Evolutionary conservation across 164 flowering plant species (phyloP), one percentile per base, ranked within the genome.

Genomic region (Brasenia schreberi): DNA sequence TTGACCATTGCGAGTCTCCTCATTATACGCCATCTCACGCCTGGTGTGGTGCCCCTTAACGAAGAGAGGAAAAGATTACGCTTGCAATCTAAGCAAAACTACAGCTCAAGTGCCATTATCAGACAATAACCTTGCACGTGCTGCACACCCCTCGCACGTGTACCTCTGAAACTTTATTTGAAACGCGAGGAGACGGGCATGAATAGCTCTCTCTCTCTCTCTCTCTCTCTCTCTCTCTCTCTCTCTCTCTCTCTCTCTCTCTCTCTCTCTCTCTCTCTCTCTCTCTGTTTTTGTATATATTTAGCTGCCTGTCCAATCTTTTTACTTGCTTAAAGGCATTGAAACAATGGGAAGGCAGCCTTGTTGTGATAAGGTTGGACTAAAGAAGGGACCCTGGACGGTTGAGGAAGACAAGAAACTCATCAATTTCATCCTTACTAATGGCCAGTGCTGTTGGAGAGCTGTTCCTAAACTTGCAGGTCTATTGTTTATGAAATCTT

Each of bases 381-480:
- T 86, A 75, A 84, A 84, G 84, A 85, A 86, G 69, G 91, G 91
- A 49, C 91, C 91, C 65, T 86, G 91, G 88, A 84, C 91, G 0
- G 81, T 83, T 42, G 90, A 86, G 18, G 87, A 86, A 61, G 90
- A 86, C 72, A 81, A 75, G 82, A 86, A 82, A 75, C 87, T 84
- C 71, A 83, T 86, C 76, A 84, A 75, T 75, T 86, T 86, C 82
- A 86, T 86, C 74, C 82, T 86, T 70, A 81, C 79, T 74, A 84
- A 84, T 77, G 91, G 91, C 81, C 91, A 86, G 79, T 86, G 88
- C 77, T 86, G 91, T 69, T 86, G 91, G 91, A 80, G 87, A 77
- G 87, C 88, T 72, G 87, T 86, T 66, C 91, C 91, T 61, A 83
- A 86, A 75, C 88, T 84, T 67, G 88, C 88, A 78, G 88, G 91